Evolutionary conservation across 148 eudicot species (phyloP).

Genomic region (Bassia scoparia): DNA sequence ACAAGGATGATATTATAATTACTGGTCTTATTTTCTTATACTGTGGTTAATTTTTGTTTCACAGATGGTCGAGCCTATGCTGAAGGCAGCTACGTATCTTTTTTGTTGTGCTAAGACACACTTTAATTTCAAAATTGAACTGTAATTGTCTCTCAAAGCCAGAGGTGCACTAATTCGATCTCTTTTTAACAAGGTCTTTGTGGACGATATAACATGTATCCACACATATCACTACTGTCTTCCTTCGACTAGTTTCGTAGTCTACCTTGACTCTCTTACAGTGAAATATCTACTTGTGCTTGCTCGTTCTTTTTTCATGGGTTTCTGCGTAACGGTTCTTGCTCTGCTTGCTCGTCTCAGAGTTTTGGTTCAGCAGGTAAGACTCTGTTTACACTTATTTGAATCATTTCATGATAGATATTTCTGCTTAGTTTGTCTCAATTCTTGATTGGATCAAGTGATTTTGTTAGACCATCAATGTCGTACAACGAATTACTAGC

Average conservation of each 20-base stretch:
- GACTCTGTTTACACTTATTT: conserved; percentile 9
- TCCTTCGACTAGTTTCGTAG: neutral
- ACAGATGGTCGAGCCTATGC: conserved; percentile 93
- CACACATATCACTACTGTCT: neutral
- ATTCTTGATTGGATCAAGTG: neutral
- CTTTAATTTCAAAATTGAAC: neutral
- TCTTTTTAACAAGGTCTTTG: neutral
- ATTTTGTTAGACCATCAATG: neutral
- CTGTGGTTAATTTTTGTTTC: conserved; percentile 25
- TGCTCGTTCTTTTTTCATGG: conserved; percentile 87
- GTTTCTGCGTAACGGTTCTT: conserved; percentile 59
- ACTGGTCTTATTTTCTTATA: conserved; percentile 15
- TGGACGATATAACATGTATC: neutral
- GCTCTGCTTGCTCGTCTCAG: conserved; percentile 88
- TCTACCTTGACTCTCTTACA: conserved; percentile 51
- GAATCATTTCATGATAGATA: neutral
- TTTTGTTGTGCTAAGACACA: conserved; percentile 6
- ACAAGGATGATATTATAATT: neutral
- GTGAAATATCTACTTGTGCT: conserved; percentile 81
- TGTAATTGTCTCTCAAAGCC: conserved; percentile 6
- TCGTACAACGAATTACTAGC: neutral
- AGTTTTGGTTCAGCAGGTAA: conserved; percentile 94
- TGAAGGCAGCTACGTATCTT: conserved; percentile 97
- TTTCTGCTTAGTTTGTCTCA: neutral
- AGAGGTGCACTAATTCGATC: neutral